Evolutionary conservation across 495 filamentous ascomycete species (phyloP), one percentile per base, ranked within the genome.

Genomic region (Oleoguttula mirabilis): DNA sequence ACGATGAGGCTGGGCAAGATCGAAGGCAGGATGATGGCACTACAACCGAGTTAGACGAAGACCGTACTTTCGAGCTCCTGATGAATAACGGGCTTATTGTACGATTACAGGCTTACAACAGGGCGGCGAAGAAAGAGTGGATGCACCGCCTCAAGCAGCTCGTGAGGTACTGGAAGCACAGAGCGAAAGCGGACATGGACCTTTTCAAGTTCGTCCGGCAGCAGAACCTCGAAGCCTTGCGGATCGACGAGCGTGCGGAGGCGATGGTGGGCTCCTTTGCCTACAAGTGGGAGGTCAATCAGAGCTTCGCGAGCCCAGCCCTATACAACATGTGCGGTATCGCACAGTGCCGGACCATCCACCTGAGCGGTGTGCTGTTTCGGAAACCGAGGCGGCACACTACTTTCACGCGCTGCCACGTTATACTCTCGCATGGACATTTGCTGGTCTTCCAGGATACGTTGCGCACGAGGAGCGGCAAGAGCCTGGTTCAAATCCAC

Each of bases 281-380:
- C 0, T 60, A 65, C 32, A 84, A 84, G 47, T 85, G 80, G 80
- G 80, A 85, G 54, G 78, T 85, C 21, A 74, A 67, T 20, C 66
- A 76, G 43, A 72, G 77, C 1, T 67, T 70, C 42, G 77, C 80
- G 16, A 80, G 72, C 3, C 71, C 79, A 10, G 63, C 74, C 30
- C 55, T 84, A 15, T 82, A 82, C 59, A 79, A 84, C 50, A 70
- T 83, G 58, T 85, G 80, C 56, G 66, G 70, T 8, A 64, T 84
- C 14, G 66, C 74, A 10, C 71, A 68, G 23, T 85, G 80, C 47
- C 72, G 80, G 28, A 62, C 76, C 14, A 77, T 85, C 41, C 54
- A 58, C 37, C 16, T 50, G 11, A 27, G 32, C 11, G 80, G 80
- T 4, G 58, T 63, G 5, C 66, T 85, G 1, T 84, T 77, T 56